phyloP scores from a whole-genome alignment of 2,329 filamentous ascomycete species.

The Onygena corvina region DNA sequence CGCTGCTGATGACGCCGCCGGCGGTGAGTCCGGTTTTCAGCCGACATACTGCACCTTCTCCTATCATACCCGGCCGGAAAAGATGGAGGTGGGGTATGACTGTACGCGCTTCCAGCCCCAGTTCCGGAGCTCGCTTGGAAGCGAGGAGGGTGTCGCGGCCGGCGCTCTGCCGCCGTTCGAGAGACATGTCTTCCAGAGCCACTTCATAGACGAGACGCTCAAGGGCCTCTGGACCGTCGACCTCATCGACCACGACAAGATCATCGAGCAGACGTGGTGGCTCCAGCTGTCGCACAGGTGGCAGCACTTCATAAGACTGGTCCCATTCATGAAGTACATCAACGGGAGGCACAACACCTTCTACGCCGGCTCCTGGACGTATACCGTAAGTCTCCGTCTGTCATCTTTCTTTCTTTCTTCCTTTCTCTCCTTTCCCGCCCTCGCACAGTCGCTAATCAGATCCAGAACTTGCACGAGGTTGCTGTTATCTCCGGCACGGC shows the following conservation, averaged over 20 bases:
- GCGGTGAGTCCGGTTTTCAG: constrained; percentile 37
- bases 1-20: no score
- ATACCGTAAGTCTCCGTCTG: constrained; percentile 42
- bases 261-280: constrained; percentile 51
- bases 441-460: neutral
- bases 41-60: constrained; percentile 52
- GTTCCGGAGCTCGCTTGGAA: constrained; percentile 38
- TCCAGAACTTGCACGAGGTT: constrained; percentile 48
- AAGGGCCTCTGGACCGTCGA: constrained; percentile 47
- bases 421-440: neutral
- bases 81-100: constrained; percentile 56
- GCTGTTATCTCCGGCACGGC: constrained; percentile 60
- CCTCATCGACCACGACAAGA: constrained; percentile 44
- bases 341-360: constrained; percentile 52
- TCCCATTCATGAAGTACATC: constrained; percentile 61
- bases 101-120: constrained; percentile 65
- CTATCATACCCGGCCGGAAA: constrained; percentile 41
- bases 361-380: constrained; percentile 56
- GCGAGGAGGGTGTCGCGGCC: constrained; percentile 18
- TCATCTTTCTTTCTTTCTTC: neutral
- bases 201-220: constrained; percentile 47
- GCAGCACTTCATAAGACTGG: constrained; percentile 50
- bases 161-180: constrained; percentile 34
- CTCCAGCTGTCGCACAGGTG: constrained; percentile 50
- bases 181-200: constrained; percentile 57